Base-by-base conservation (phyloP, 148 eudicot species). In the Chenopodium formosanum region DNA sequence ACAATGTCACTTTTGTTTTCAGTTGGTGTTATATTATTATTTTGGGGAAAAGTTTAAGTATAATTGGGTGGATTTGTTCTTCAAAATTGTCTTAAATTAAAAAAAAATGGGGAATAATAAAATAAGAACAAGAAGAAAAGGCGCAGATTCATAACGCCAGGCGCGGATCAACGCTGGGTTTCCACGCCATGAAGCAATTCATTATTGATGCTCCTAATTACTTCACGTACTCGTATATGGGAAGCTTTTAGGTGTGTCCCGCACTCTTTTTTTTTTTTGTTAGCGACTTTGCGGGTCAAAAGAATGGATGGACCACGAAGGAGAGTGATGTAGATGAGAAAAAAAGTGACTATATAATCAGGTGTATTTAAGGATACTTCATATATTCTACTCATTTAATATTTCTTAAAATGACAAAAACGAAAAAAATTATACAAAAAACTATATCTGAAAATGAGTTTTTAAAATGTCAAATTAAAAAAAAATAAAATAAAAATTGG, bases 161-260 rank as follows among this genome's bases (percentile, higher is more conserved):
- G 76, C 40, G 47, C 48, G 85, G 70, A 79, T 83, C 72, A 75
- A 83, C 63, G 86, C 86, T 84, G 82, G 50, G 9, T 75, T 29
- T 69, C 62, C 65, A 83, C 48, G 68, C 73, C 77, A 73, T 82
- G 13, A 23, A 72, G 73, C 78, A 73, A 40, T 78, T 71, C 20
- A 76, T 80, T 23, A 56, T 72, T 7, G 50, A 22, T 70, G 32
- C 78, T 22, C n/a, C 17, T 72, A 7, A 73, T 40, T 47, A 73
- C 76, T 2, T 73, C 76, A 73, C 76, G 76, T 73, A 37, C 17
- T 58, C 22, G 22, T 4, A 1, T 5, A 22, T 62, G 23, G 66
- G 66, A 62, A 62, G 25, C 66, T 22, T 22, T 62, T 20, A 7
- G 44, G 7, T 40, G 44, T 40, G 44, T 6, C 44, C 40, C 44